Evolutionary conservation across 2,329 filamentous ascomycete species (phyloP).

Genomic region (Penicillium sp.): DNA sequence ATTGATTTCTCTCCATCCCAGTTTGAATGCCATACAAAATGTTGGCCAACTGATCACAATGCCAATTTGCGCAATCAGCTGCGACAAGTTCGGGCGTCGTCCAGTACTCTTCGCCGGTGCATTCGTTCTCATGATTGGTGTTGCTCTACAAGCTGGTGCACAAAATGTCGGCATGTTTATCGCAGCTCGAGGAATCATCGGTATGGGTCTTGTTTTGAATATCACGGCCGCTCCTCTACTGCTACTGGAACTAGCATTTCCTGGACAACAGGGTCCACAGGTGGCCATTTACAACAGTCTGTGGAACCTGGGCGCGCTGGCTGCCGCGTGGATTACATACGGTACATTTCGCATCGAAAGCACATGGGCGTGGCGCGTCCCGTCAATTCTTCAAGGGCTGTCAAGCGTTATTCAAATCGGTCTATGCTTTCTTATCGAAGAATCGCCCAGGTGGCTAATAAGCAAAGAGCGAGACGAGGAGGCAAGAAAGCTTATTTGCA

Average conservation of each 20-base stretch:
- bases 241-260: slow-evolving; percentile 5
- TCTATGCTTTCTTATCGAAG: background rate
- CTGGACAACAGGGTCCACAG: slow-evolving; percentile 8
- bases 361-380: slow-evolving; percentile 49
- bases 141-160: slow-evolving; percentile 5
- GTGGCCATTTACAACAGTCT: slow-evolving; percentile 15
- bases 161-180: slow-evolving; percentile 15
- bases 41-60: slow-evolving; percentile 9
- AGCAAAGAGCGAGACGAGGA: slow-evolving; percentile 50
- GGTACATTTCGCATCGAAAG: slow-evolving; percentile 30
- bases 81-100: slow-evolving; percentile 9
- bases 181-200: slow-evolving; percentile 8
- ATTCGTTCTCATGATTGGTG: slow-evolving; percentile 5
- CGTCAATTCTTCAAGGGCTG: slow-evolving; percentile 15
- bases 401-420: background rate
- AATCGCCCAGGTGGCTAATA: slow-evolving; percentile 14
- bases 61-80: slow-evolving; percentile 7
- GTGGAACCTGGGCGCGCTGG: slow-evolving; percentile 23
- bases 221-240: slow-evolving; percentile 8
- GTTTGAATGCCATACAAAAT: slow-evolving; percentile 12
- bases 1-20: background rate
- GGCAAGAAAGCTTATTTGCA: slow-evolving; percentile 61
- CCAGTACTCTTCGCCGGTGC: slow-evolving; percentile 4
- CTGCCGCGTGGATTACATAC: slow-evolving; percentile 31
- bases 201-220: slow-evolving; percentile 8